Evolutionary conservation across 2,329 filamentous ascomycete species (phyloP), one percentile per base, ranked within the genome.

Genomic region (Trichoderma endophyticum): DNA sequence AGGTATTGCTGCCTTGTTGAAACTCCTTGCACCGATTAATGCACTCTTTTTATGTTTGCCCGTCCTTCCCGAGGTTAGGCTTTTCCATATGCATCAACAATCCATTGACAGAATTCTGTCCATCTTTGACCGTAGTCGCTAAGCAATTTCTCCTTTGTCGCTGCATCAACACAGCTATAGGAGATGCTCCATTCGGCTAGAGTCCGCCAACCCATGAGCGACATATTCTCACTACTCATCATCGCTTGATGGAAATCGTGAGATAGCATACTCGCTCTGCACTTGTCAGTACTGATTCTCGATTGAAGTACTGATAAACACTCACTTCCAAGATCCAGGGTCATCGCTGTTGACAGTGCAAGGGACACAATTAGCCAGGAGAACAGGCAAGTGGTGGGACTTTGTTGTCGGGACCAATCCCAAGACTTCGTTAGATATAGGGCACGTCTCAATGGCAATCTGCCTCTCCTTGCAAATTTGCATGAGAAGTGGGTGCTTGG

Each of bases 261-360:
- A 18, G 65, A 68, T 18, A 68, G 24, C 65, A 68, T 68, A 7
- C 54, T 68, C 36, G 65, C 65, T 21, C 65, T 68, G 36, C 26
- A 24, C 6, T 4, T 24, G 26, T 68, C 8, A 68, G 26, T 68
- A n/a, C 7, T 24, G 1, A 2, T 7, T n/a, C 18, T 12, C 34
- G 7, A 12, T 30, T 4, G 26, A 26, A 21, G 21, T 6, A 8
- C 6, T 8, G 24, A 9, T n/a, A 2, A 12, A 7, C 1, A 57
- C 65, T 68, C 5, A 68, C 65, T 60, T 30, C 65, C 65, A 72
- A 8, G 64, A 72, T 36, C 70, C 93, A 1, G 94, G 94, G 78
- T 97, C 94, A 79, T 98, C 95, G 78, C 97, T 97, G 83, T 91
- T 93, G 7, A 99, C 87, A 12, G 91, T 90, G 77, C 94, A 95